These are phyloP conservation scores for Leccinum angustisporum DNA, from an alignment of 1,284 basidiomycete genomes.

Conservation along the genomic window DNA sequence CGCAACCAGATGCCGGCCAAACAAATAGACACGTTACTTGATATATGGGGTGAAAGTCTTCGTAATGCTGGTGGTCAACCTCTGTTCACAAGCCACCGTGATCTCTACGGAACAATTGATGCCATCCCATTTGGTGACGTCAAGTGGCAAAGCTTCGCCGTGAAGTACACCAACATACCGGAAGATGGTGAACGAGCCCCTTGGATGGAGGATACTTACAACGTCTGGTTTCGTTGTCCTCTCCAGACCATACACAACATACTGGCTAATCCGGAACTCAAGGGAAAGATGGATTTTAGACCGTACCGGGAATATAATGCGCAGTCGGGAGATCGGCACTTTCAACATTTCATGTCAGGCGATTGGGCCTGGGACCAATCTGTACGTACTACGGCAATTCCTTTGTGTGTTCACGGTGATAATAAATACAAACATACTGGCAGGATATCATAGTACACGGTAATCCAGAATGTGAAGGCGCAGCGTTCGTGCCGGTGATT, in stretches of 20 bases:
- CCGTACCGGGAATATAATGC: not conserved
- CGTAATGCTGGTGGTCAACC: not conserved
- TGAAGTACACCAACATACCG: not conserved
- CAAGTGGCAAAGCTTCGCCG: not conserved
- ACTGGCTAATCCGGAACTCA: not conserved
- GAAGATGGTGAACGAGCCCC: not conserved
- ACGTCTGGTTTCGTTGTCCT: not conserved
- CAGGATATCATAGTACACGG: not conserved
- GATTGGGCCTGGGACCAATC: not conserved
- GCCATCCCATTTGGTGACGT: not conserved
- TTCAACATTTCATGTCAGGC: not conserved
- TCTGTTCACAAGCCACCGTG: not conserved
- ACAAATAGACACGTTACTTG: slow-evolving; percentile 27
- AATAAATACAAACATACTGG: not conserved
- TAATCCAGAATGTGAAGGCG: not conserved
- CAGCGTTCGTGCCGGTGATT: not conserved
- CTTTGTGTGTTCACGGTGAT: not conserved
- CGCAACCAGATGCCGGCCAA: slow-evolving; percentile 25
- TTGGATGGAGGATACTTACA: not conserved
- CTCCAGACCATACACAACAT: not conserved
- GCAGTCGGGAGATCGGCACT: not conserved
- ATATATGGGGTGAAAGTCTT: slow-evolving; percentile 24
- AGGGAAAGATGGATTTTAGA: not conserved
- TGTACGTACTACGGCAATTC: not conserved
- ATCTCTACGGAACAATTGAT: not conserved